Base-by-base conservation (phyloP, 208 protist genomes). In the Trypanosoma cruzi region DNA sequence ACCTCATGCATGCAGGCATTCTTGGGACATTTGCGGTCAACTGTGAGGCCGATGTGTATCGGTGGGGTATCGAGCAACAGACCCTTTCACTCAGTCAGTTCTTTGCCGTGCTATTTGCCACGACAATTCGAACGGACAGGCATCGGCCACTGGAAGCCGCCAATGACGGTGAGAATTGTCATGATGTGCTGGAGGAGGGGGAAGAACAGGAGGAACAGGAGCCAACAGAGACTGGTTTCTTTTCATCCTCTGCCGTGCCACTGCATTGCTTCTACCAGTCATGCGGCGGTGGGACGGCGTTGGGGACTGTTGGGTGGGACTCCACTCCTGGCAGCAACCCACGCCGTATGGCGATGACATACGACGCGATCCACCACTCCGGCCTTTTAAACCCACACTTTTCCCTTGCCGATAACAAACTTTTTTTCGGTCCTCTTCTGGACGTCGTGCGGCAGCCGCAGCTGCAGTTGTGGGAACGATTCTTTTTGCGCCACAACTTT, bases 11-110 rank as follows among this genome's bases (percentile, higher is more conserved):
- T 68, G 64, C 78, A 50, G 80, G 80, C 10, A 54, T 89, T 18
- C 58, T 85, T 26, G 77, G 80, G 54, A 82, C 76, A n/a, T 89
- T 89, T 67, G 69, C 73, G n/a, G 84, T 86, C 4, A 79, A 88
- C 62, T 76, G 72, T 31, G 79, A 88, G 49, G 49, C 31, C 34
- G 77, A 88, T 36, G 71, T 79, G n/a, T 60, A 71, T 54, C 11
- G 48, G n/a, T 73, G 77, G 46, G 52, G 50, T 0, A 65, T 80
- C 50, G 74, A 75, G 28, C 36, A 79, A 11, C 70, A 75, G 24
- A 73, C 70, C 14, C 22, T 89, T 59, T 89, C 84, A 16, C 68
- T 89, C 13, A 80, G 84, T 59, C 84, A 89, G 58, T 84, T 81
- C 71, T 84, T 74, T 54, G 80, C 84, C 4, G 60, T 89, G 28